A percentile compares a stretch with the other conserved stretches of the same genome.
Evolutionary conservation across 352 stramenopile genomes (phyloP).

Genomic region (Pythium myriotylum): DNA sequence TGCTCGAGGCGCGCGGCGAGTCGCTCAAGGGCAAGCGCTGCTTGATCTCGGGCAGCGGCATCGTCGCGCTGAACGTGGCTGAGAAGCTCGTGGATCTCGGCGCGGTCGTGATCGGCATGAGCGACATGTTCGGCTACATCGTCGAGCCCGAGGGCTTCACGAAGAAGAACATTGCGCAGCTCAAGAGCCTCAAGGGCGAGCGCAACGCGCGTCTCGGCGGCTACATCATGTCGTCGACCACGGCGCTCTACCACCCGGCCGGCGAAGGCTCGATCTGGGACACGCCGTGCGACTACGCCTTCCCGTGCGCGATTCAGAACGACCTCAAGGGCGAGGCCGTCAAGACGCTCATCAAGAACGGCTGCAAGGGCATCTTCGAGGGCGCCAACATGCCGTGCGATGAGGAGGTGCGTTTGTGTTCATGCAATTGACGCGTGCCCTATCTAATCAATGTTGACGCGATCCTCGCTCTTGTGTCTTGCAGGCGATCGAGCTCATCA

Average conservation of each 20-base stretch:
- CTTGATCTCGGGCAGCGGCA: conserved; percentile 95
- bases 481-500: conserved; percentile 76
- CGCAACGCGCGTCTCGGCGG: conserved; percentile 77
- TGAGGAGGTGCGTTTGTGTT: conserved; percentile 42
- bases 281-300: conserved; percentile 94
- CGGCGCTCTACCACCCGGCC: conserved; percentile 82
- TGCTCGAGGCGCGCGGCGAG: conserved; percentile 92
- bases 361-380: conserved; percentile 89
- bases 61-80: conserved; percentile 93
- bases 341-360: conserved; percentile 85
- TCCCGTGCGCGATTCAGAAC: conserved; percentile 96
- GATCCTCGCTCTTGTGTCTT: not conserved
- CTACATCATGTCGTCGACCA: conserved; percentile 91
- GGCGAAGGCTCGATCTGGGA: conserved; percentile 87
- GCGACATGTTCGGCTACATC: conserved; percentile 95
- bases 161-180: conserved; percentile 63
- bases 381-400: conserved; percentile 85
- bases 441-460: too few species aligned
- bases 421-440: too few species aligned
- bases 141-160: conserved; percentile 93
- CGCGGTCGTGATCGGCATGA: conserved; percentile 96
- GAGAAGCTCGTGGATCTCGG: conserved; percentile 96
- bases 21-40: conserved; percentile 96
- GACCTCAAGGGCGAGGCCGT: conserved; percentile 84
- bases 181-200: conserved; percentile 85